These are phyloP conservation scores for Debaryomycetaceae sp. DNA, from an alignment of 1,139 yeast genomes.

Conservation along the genomic window DNA sequence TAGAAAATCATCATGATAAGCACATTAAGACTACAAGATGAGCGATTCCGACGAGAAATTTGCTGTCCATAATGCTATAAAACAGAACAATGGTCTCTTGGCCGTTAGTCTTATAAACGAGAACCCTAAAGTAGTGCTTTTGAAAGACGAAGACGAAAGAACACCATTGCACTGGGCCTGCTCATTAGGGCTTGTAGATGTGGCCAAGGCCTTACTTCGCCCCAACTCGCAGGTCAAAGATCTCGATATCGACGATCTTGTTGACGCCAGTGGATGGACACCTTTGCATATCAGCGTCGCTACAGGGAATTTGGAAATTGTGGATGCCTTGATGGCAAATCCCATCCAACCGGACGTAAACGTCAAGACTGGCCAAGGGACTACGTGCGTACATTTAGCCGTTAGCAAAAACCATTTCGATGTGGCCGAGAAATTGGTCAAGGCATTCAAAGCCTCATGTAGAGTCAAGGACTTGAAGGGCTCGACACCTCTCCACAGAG, in stretches of 20 bases:
- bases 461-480: constrained; percentile 65
- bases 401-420: constrained; percentile 62
- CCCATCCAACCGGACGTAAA: constrained; percentile 36
- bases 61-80: constrained; percentile 36
- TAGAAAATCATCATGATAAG: background rate
- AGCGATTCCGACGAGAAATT: background rate
- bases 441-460: constrained; percentile 53
- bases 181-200: constrained; percentile 54
- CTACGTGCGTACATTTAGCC: constrained; percentile 75
- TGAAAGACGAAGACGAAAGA: constrained; percentile 70
- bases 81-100: constrained; percentile 49
- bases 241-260: constrained; percentile 62
- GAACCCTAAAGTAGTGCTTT: constrained; percentile 43
- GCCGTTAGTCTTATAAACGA: constrained; percentile 48
- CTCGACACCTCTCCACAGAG: constrained; percentile 74
- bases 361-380: constrained; percentile 60
- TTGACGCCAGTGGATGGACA: constrained; percentile 84
- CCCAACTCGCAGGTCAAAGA: constrained; percentile 24
- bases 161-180: constrained; percentile 91
- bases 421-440: constrained; percentile 50
- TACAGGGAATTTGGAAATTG: constrained; percentile 58
- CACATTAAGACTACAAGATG: background rate
- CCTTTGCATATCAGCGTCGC: constrained; percentile 82
- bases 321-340: constrained; percentile 34
- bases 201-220: constrained; percentile 50